Percentiles rank a stretch among this genome's conserved stretches.
Evolutionary conservation across 345 rosid genomes (phyloP).

Genomic region (Trapa bicornis): DNA sequence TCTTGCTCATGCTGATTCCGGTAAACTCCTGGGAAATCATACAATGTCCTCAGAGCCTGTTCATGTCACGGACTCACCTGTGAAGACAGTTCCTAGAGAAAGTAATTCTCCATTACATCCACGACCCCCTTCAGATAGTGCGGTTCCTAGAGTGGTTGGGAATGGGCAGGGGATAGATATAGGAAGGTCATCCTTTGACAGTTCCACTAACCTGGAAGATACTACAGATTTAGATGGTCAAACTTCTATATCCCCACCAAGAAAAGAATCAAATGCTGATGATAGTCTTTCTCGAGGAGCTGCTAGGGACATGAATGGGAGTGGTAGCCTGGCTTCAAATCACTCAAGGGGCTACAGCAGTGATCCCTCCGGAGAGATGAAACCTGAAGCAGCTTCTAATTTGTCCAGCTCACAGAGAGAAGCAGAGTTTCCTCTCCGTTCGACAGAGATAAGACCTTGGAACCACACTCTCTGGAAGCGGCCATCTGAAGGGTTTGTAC

Average conservation of each 20-base stretch:
- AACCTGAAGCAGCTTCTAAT: slow-evolving; percentile 33
- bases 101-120: slow-evolving; percentile 54
- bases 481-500: slow-evolving; percentile 59
- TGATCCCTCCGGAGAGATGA: slow-evolving; percentile 74
- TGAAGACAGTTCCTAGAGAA: slow-evolving; percentile 23
- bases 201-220: slow-evolving; percentile 36
- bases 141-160: slow-evolving; percentile 35
- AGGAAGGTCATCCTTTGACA: slow-evolving; percentile 41
- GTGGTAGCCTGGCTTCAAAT: slow-evolving; percentile 36
- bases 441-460: slow-evolving; percentile 45
- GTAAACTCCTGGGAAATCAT: slow-evolving; percentile 22
- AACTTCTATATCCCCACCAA: slow-evolving; percentile 37
- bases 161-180: slow-evolving; percentile 41
- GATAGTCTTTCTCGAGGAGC: slow-evolving; percentile 40
- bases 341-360: slow-evolving; percentile 49
- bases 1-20: slow-evolving; percentile 40
- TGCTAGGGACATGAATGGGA: slow-evolving; percentile 42
- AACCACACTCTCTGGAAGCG: slow-evolving; percentile 58
- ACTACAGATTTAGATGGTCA: slow-evolving; percentile 30
- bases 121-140: slow-evolving; percentile 42
- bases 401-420: slow-evolving; percentile 34
- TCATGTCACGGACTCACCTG: slow-evolving; percentile 30
- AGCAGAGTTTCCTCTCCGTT: slow-evolving; percentile 41
- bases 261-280: slow-evolving; percentile 33
- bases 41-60: slow-evolving; percentile 38